phyloP scores from a whole-genome alignment of 768 basidiomycete species.

The Phallus indusiatus region DNA sequence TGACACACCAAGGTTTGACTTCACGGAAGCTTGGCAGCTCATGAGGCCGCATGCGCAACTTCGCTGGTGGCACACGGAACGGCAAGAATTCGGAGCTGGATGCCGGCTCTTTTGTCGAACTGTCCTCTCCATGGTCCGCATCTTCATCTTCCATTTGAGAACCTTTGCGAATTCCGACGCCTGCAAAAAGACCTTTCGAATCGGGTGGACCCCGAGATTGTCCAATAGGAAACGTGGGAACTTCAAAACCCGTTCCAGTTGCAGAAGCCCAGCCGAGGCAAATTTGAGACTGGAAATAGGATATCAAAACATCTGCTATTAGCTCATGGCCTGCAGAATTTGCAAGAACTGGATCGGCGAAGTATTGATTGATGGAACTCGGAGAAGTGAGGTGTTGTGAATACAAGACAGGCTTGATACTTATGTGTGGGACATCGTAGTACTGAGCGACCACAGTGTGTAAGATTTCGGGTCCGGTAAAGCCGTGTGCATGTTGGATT shows the following conservation, averaged over 20 bases:
- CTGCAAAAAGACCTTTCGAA: slow-evolving; percentile 69
- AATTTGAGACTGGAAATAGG: slow-evolving; percentile 85
- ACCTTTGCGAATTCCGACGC: slow-evolving; percentile 78
- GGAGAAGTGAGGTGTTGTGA: slow-evolving; percentile 74
- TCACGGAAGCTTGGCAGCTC: slow-evolving; percentile 57
- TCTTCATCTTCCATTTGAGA: slow-evolving; percentile 26
- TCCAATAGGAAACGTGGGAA: slow-evolving; percentile 33
- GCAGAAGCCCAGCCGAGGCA: slow-evolving; percentile 74
- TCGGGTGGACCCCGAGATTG: slow-evolving; percentile 31
- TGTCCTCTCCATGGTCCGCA: slow-evolving; percentile 3
- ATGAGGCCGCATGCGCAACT: slow-evolving; percentile 50
- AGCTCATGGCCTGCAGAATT: slow-evolving; percentile 73
- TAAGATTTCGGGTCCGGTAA: slow-evolving; percentile 82
- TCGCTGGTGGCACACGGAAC: slow-evolving; percentile 54
- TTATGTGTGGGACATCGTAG: slow-evolving; percentile 93
- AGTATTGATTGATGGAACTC: slow-evolving; percentile 57
- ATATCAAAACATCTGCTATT: slow-evolving; percentile 82
- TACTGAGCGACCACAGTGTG: slow-evolving; percentile 90
- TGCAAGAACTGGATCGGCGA: slow-evolving; percentile 74
- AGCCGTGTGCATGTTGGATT: slow-evolving; percentile 66
- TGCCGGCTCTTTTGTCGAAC: background rate
- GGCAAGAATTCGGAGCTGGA: slow-evolving; percentile 24
- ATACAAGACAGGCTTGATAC: slow-evolving; percentile 75
- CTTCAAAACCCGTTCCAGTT: slow-evolving; percentile 56
- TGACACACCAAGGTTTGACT: slow-evolving; percentile 84